Percentiles rank a stretch among this genome's conserved stretches.
These are phyloP conservation scores for Lodderomyces parapsilosis DNA, from an alignment of 1,139 yeast species.

Conservation along the genomic window DNA sequence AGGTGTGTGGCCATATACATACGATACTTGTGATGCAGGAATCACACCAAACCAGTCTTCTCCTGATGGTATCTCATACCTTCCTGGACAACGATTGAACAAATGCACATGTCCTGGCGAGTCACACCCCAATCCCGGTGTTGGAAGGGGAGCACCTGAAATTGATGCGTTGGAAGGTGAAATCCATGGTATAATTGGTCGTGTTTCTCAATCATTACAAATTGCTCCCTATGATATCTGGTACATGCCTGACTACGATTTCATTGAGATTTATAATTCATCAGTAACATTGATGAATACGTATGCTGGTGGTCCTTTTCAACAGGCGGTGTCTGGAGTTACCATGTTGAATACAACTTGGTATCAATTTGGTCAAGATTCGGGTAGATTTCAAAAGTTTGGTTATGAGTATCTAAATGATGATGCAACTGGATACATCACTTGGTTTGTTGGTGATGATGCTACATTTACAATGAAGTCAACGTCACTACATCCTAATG, in stretches of 20 bases:
- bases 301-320: constrained; percentile 81
- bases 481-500: constrained; percentile 72
- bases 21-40: constrained; percentile 80
- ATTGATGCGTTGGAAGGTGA: constrained; percentile 83
- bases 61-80: constrained; percentile 72
- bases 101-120: constrained; percentile 72
- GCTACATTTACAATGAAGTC: constrained; percentile 65
- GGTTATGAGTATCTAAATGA: constrained; percentile 79
- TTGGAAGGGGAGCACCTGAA: constrained; percentile 88
- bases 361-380: constrained; percentile 62
- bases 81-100: constrained; percentile 73
- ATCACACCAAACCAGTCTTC: constrained; percentile 87
- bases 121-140: constrained; percentile 76
- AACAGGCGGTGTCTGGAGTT: constrained; percentile 78
- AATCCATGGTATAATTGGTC: constrained; percentile 55
- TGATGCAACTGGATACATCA: constrained; percentile 63
- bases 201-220: constrained; percentile 80
- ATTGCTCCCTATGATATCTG: constrained; percentile 84
- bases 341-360: constrained; percentile 72
- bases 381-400: constrained; percentile 57
- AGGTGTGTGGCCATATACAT: constrained; percentile 90
- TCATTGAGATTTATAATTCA: constrained; percentile 58
- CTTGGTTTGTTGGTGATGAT: constrained; percentile 77
- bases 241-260: constrained; percentile 80
- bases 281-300: constrained; percentile 68